Conservation (phyloP, 2,329 filamentous ascomycete genomes). For the Cytospora paraplurivora region DNA sequence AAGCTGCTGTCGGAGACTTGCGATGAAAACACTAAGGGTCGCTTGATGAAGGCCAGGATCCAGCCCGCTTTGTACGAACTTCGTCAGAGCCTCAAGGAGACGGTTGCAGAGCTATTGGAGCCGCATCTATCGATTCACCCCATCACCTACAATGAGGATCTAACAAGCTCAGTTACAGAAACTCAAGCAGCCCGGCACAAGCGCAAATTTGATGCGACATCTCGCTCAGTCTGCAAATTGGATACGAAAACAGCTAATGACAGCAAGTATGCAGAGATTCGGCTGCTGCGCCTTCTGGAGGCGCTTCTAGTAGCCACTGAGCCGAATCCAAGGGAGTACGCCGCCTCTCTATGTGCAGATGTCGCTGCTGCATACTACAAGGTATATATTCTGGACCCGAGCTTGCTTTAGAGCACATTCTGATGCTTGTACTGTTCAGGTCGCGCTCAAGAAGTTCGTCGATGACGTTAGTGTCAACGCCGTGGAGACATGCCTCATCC, state of each 20-base stretch:
- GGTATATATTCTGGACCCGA: constrained; percentile 17
- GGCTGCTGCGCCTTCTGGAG: constrained; percentile 12
- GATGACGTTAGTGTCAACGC: constrained; percentile 36
- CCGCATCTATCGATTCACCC: constrained; percentile 35
- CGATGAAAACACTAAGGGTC: constrained; percentile 31
- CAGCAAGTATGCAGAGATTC: not conserved
- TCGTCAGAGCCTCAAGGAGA: constrained; percentile 30
- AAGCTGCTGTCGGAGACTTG: constrained; percentile 31
- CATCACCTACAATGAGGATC: constrained; percentile 36
- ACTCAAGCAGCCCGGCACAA: constrained; percentile 32
- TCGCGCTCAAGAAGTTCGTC: constrained; percentile 35
- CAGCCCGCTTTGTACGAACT: constrained; percentile 33
- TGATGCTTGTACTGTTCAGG: constrained; percentile 28
- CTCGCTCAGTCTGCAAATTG: not conserved
- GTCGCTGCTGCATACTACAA: constrained; percentile 35
- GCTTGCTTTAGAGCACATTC: not conserved
- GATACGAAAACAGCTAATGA: not conserved
- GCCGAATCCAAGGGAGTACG: constrained; percentile 33
- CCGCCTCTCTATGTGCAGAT: constrained; percentile 33
- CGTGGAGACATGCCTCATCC: constrained; percentile 34
- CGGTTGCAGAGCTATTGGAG: constrained; percentile 33
- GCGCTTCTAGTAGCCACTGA: constrained; percentile 26
- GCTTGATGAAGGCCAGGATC: constrained; percentile 33
- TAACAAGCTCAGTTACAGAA: constrained; percentile 31
- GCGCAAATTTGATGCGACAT: constrained; percentile 27